Percentiles rank a stretch among this genome's conserved stretches.
phyloP scores from a whole-genome alignment of 2,329 filamentous ascomycete species.

The Ascochyta rabiei region DNA sequence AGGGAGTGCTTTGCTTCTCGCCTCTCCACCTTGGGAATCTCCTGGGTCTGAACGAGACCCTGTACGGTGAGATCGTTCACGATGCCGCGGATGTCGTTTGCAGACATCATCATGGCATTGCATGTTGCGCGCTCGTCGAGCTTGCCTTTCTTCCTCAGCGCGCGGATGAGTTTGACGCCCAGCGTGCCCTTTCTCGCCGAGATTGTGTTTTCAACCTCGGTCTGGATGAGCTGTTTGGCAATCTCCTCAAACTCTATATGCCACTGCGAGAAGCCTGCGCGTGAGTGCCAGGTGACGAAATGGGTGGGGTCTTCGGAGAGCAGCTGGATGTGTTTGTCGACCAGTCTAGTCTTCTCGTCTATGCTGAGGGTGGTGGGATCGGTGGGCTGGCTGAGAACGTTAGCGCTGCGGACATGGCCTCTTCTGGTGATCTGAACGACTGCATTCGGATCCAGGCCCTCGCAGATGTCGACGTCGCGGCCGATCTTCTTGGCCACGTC shows the following conservation, averaged over 20 bases:
- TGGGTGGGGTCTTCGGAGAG: constrained; percentile 69
- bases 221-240: constrained; percentile 71
- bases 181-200: constrained; percentile 76
- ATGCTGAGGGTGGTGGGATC: constrained; percentile 32
- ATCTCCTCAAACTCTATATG: constrained; percentile 81
- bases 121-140: constrained; percentile 92
- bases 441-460: constrained; percentile 43
- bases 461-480: constrained; percentile 48
- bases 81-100: constrained; percentile 82
- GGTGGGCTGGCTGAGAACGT: constrained; percentile 31
- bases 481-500: constrained; percentile 52
- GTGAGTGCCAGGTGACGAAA: constrained; percentile 72
- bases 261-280: constrained; percentile 73
- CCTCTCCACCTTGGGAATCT: constrained; percentile 86
- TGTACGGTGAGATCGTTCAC: constrained; percentile 85
- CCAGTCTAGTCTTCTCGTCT: constrained; percentile 40
- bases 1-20: constrained; percentile 82
- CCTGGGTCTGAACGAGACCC: constrained; percentile 88
- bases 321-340: constrained; percentile 75
- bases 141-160: constrained; percentile 85
- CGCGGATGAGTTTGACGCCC: constrained; percentile 81
- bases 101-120: constrained; percentile 79
- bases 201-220: constrained; percentile 82
- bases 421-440: constrained; percentile 31
- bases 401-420: constrained; percentile 28